These are phyloP conservation scores for Xylaria sp. DNA, from an alignment of 2,329 filamentous ascomycete species.

Conservation along the genomic window DNA sequence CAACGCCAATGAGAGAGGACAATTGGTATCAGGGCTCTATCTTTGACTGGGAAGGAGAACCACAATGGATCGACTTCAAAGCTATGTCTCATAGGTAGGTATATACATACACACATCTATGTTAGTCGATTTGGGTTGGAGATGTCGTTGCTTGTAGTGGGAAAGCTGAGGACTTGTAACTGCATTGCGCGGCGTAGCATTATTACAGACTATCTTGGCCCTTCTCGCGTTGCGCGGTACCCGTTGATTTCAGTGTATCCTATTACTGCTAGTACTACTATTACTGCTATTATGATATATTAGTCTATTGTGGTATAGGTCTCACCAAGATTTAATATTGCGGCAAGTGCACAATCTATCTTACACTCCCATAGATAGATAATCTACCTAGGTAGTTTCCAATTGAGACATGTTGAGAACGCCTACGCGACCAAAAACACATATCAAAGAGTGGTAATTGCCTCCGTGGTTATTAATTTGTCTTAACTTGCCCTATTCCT, in stretches of 20 bases:
- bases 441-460: not conserved
- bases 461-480: not conserved
- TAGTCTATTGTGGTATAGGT: not conserved
- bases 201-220: constrained; percentile 7
- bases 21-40: not conserved
- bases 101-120: constrained; percentile 26
- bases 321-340: not conserved
- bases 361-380: not conserved
- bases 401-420: not conserved
- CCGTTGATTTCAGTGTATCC: not conserved
- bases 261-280: not conserved
- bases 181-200: constrained; percentile 30
- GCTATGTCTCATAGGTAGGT: constrained; percentile 10
- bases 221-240: not conserved
- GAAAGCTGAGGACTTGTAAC: constrained; percentile 5
- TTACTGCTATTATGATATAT: too few relatives aligned
- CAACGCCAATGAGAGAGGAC: not conserved
- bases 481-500: not conserved
- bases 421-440: not conserved
- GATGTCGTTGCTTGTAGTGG: not conserved
- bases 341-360: not conserved
- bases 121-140: not conserved
- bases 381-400: not conserved
- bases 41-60: not conserved
- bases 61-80: not conserved